Evolutionary conservation across 225 moss, liverwort and hornwort genomes (phyloP).

Genomic region (Antitrichia curtipendula): DNA sequence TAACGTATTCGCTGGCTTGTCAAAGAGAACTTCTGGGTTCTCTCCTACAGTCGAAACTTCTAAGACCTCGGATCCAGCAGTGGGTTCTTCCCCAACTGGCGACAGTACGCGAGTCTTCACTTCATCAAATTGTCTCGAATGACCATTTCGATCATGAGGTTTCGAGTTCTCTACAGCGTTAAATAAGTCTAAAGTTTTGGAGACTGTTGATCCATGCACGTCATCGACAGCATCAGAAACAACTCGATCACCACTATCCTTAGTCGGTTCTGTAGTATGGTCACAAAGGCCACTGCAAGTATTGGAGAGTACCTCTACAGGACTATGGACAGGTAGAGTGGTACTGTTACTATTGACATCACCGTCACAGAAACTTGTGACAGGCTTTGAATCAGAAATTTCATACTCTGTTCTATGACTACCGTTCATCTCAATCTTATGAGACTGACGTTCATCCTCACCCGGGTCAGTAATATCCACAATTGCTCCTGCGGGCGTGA

Average conservation of each 20-base stretch:
- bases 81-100: constrained; percentile 34
- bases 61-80: neutral
- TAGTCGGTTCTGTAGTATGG: neutral
- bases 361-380: neutral
- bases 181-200: neutral
- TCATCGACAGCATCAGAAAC: constrained; percentile 5
- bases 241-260: neutral
- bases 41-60: neutral
- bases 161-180: neutral
- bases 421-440: constrained; percentile 3
- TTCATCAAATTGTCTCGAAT: constrained; percentile 1
- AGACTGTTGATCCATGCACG: neutral
- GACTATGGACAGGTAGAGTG: neutral
- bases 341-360: constrained; percentile 1
- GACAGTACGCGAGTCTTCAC: constrained; percentile 16
- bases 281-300: neutral
- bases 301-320: neutral
- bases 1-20: neutral
- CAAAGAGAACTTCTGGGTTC: neutral
- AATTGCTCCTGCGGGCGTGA: neutral
- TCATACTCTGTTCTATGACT: neutral
- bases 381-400: constrained; percentile 2
- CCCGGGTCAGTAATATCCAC: neutral
- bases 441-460: neutral
- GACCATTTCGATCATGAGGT: neutral